Conservation (phyloP, 352 stramenopile genomes). For the Phytophthora pluvialis region DNA sequence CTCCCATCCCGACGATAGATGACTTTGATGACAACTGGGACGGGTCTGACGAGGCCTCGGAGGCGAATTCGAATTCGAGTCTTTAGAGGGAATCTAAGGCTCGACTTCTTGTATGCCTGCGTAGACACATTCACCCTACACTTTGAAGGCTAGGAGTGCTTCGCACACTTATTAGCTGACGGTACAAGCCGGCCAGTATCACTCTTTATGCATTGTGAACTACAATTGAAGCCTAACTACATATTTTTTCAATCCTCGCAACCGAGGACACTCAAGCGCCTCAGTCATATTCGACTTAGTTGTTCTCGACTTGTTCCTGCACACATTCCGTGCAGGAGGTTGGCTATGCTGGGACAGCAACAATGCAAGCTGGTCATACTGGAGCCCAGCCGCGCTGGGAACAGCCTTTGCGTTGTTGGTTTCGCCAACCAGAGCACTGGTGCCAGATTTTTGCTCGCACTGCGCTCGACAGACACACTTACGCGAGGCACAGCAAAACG, state of each 20-base stretch:
- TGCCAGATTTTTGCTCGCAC: slow-evolving; percentile 10
- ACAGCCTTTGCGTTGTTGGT: background rate
- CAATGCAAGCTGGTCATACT: no score
- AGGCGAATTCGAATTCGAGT: slow-evolving; percentile 25
- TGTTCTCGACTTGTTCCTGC: background rate
- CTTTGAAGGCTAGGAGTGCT: no score
- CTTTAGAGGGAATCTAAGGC: slow-evolving; percentile 14
- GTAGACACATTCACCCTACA: background rate
- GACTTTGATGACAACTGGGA: slow-evolving; percentile 16
- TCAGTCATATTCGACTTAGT: no score
- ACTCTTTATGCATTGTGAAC: no score
- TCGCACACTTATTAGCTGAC: no score
- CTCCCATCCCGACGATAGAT: slow-evolving; percentile 1
- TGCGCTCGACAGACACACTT: background rate
- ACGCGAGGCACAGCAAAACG: slow-evolving; percentile 18
- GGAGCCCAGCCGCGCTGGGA: background rate
- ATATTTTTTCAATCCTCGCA: no score
- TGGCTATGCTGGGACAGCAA: no score
- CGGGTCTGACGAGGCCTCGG: slow-evolving; percentile 16
- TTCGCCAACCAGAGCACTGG: slow-evolving; percentile 1
- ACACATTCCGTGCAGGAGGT: background rate
- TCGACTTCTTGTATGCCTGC: background rate
- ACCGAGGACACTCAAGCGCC: no score
- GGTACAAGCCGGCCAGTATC: no score
- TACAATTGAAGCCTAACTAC: no score